Evolutionary conservation across 139 green algal species (phyloP), one percentile per base, ranked within the genome.

Genomic region (Monoraphidium neglectum): DNA sequence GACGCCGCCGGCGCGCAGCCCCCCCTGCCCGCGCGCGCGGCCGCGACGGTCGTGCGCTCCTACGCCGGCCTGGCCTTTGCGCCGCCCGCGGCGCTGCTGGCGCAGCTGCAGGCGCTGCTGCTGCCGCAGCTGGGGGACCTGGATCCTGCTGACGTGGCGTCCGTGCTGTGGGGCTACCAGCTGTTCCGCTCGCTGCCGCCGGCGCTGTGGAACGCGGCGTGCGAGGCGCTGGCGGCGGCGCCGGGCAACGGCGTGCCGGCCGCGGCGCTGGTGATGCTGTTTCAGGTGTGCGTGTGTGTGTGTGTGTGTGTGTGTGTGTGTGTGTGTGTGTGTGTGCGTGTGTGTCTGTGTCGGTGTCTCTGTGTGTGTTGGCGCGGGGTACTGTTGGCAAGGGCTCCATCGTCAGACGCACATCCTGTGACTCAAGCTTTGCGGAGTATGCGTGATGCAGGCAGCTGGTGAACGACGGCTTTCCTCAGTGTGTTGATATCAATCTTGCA

Each of bases 171-270:
- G 73, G 71, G 73, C 64, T 68, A 68, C 36, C 33, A 32, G 13
- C 35, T 79, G 47, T 79, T 79, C 63, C 53, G 37, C 24, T 62
- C 63, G 12, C n/a, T 72, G 35, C 30, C 23, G 2, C 63, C 73
- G 33, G 73, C 71, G 33, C 64, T 79, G 62, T 79, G 73, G 73
- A 79, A 79, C 54, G 62, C 40, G 28, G 73, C 64, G 16, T 60
- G 64, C 30, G 49, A 13, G 30, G 16, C 72, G 49, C 60, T 79
- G 49, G 54, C 43, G 21, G 61, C 64, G 28, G 35, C 4, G 8
- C 33, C 67, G 33, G 57, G 35, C 6, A 35, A 36, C 15, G 62
- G 4, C 2, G 36, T 79, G 65, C 46, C 59, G n/a, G 62, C 63
- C 5, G 47, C 49, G 32, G 73, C 64, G 43, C 73, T 79, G 49